phyloP scores from a whole-genome alignment of 2,329 filamentous ascomycete species.

The Aureobasidium sp. region DNA sequence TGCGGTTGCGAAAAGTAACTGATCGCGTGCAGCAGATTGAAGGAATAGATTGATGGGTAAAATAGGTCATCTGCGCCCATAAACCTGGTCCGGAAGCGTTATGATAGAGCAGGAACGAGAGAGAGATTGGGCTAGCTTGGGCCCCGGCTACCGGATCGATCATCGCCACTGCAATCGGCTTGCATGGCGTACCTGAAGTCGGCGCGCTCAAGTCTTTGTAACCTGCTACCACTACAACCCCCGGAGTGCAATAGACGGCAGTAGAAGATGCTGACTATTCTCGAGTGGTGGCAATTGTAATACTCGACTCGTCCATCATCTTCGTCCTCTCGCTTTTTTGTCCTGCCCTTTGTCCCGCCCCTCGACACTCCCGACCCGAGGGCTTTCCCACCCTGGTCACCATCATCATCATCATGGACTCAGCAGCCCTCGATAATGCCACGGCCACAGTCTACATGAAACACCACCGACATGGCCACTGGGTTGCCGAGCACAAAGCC shows the following conservation, averaged over 20 bases:
- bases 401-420: conserved; percentile 7
- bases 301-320: not conserved
- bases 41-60: not conserved
- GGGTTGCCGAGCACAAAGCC: conserved; percentile 35
- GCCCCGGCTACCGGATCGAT: not conserved
- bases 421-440: not conserved
- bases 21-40: conserved; percentile 1
- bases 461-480: conserved; percentile 20
- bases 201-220: not conserved
- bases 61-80: conserved; percentile 1
- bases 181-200: conserved; percentile 2
- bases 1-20: not conserved
- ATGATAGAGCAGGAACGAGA: not conserved
- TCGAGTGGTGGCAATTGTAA: not conserved
- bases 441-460: conserved; percentile 7
- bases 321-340: not conserved
- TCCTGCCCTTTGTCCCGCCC: not conserved
- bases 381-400: conserved; percentile 2
- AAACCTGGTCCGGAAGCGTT: not conserved
- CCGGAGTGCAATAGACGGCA: not conserved
- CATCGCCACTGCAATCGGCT: conserved; percentile 8
- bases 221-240: not conserved
- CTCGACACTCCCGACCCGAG: not conserved
- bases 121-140: not conserved
- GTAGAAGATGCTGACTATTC: conserved; percentile 11